Percentiles rank a stretch among this genome's conserved stretches.
These are phyloP conservation scores for Tylopilus sp. DNA, from an alignment of 768 basidiomycete genomes.

Conservation along the genomic window DNA sequence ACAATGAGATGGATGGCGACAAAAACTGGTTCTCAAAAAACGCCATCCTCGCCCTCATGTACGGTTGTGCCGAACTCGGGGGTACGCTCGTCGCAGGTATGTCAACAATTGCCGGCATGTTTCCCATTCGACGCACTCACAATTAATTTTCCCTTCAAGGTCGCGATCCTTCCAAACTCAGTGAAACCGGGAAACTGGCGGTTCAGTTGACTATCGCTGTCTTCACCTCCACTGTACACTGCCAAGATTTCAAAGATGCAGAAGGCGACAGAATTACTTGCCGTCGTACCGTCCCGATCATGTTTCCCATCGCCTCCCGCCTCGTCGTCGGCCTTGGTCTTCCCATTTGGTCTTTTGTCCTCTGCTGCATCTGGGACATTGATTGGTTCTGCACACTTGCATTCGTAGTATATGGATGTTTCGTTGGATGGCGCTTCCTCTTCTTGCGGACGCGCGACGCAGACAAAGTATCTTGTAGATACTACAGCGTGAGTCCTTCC, in stretches of 20 bases:
- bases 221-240: conserved; percentile 45
- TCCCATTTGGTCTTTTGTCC: conserved; percentile 35
- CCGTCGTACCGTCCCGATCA: conserved; percentile 43
- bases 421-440: conserved; percentile 35
- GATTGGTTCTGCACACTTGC: conserved; percentile 20
- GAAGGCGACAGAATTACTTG: conserved; percentile 38
- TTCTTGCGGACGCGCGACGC: conserved; percentile 22
- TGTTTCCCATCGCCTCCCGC: conserved; percentile 36
- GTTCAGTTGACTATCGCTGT: conserved; percentile 36
- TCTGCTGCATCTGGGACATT: conserved; percentile 36
- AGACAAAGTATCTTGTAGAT: conserved; percentile 36
- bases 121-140: not conserved
- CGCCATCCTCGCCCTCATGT: conserved; percentile 36
- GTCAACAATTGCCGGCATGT: not conserved
- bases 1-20: conserved; percentile 39
- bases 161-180: conserved; percentile 21
- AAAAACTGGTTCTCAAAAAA: conserved; percentile 39
- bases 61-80: conserved; percentile 37
- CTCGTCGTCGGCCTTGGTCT: conserved; percentile 32
- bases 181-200: conserved; percentile 29
- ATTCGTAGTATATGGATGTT: conserved; percentile 31
- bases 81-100: conserved; percentile 37
- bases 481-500: conserved; percentile 32
- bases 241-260: conserved; percentile 46
- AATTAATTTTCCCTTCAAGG: conserved; percentile 15